A percentile compares a stretch with the other conserved stretches of the same genome.
Evolutionary conservation across 1,284 basidiomycete species (phyloP).

Genomic region (Kwoniella shivajii): DNA sequence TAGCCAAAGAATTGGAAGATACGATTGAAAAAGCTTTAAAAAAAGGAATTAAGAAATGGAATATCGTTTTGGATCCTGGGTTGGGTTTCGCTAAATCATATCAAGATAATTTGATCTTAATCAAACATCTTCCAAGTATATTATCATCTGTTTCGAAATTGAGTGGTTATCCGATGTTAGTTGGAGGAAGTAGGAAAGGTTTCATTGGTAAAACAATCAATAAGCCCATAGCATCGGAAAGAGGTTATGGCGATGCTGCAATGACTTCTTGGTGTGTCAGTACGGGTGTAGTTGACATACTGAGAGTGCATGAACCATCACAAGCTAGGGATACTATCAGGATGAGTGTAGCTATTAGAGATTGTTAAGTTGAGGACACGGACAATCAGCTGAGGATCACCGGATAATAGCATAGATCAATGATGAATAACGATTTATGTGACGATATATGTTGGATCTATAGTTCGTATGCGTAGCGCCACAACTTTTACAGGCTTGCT

Average conservation of each 20-base stretch:
- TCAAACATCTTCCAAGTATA: constrained; percentile 62
- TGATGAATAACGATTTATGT: no score
- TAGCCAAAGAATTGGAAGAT: constrained; percentile 71
- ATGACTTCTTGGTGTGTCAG: constrained; percentile 75
- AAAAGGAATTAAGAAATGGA: constrained; percentile 83
- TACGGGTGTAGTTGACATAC: constrained; percentile 67
- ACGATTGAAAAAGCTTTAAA: constrained; percentile 71
- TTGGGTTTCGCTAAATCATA: constrained; percentile 91
- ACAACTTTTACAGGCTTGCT: no score
- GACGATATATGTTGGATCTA: no score
- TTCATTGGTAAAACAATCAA: constrained; percentile 69
- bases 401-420: no score
- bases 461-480: no score
- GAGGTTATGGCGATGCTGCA: constrained; percentile 79
- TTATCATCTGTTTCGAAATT: constrained; percentile 39
- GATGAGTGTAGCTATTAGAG: constrained; percentile 59
- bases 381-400: no score
- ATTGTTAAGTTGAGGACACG: constrained; percentile 7
- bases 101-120: constrained; percentile 71
- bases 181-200: constrained; percentile 81
- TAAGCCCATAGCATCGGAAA: constrained; percentile 62
- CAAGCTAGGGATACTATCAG: constrained; percentile 67
- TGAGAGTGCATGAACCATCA: constrained; percentile 81
- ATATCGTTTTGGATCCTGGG: constrained; percentile 89
- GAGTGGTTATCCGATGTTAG: constrained; percentile 65